A percentile compares a stretch with the other conserved stretches of the same genome.
phyloP scores from a whole-genome alignment of 495 filamentous ascomycete genomes.

The Hyphodiscus hymeniophilus region DNA sequence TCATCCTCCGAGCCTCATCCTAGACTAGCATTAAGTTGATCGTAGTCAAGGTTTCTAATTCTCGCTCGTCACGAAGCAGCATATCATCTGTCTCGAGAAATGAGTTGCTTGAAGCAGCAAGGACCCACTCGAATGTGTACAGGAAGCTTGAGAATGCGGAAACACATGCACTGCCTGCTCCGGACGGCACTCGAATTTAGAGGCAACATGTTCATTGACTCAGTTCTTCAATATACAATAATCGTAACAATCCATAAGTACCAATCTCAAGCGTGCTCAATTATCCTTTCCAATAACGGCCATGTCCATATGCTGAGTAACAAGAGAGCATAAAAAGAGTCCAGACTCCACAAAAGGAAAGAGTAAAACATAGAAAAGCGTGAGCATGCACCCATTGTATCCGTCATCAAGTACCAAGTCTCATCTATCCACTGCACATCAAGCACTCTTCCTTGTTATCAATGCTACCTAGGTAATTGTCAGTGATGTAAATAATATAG shows the following conservation, averaged over 20 bases:
- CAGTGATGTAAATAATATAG: conserved; percentile 2
- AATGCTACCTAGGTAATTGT: conserved; percentile 54
- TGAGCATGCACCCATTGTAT: conserved; percentile 18
- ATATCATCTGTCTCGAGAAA: too few relatives aligned
- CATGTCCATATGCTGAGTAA: neutral
- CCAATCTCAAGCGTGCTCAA: neutral
- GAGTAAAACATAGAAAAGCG: conserved; percentile 9
- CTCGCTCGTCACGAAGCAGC: too few relatives aligned
- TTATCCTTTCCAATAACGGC: neutral
- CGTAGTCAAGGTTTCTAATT: too few relatives aligned
- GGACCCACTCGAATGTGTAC: too few relatives aligned
- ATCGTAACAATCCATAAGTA: too few relatives aligned
- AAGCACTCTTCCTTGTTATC: conserved; percentile 83
- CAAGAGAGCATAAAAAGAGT: neutral
- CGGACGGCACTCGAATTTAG: too few relatives aligned
- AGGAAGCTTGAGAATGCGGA: too few relatives aligned
- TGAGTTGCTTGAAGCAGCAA: too few relatives aligned
- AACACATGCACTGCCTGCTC: too few relatives aligned
- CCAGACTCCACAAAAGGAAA: neutral
- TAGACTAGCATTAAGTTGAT: too few relatives aligned
- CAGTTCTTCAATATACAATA: neutral
- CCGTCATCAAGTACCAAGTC: conserved; percentile 10
- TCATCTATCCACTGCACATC: conserved; percentile 69
- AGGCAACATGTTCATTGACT: neutral
- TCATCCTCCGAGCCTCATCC: too few relatives aligned